Percentiles rank a stretch among this genome's conserved stretches.
phyloP scores from a whole-genome alignment of 1,284 basidiomycete species.

The Cutaneotrichosporon sp. region DNA sequence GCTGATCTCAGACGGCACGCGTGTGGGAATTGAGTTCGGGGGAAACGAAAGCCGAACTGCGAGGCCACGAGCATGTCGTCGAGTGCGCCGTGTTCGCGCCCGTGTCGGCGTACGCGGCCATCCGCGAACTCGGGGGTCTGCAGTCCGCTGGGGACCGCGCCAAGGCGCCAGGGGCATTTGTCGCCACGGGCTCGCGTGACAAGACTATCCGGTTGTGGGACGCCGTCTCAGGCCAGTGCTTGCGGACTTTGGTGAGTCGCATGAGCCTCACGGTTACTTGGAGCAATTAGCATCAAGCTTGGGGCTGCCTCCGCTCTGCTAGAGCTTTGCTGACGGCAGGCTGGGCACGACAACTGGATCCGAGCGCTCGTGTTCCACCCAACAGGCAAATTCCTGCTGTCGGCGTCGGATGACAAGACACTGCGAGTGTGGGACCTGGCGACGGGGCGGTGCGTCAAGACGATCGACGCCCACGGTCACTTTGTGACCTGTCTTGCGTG shows the following conservation, averaged over 20 bases:
- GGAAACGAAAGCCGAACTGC: constrained; percentile 72
- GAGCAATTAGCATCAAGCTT: too few species aligned
- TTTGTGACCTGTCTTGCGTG: constrained; percentile 78
- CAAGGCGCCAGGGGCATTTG: constrained; percentile 54
- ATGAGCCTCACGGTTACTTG: too few species aligned
- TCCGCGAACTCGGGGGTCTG: constrained; percentile 67
- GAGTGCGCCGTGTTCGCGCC: constrained; percentile 81
- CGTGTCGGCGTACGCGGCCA: constrained; percentile 62
- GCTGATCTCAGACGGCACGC: constrained; percentile 61
- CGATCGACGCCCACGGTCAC: constrained; percentile 76
- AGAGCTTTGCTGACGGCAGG: constrained; percentile 49
- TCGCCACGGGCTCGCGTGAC: constrained; percentile 78
- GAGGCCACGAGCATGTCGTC: constrained; percentile 83
- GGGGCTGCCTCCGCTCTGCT: too few species aligned
- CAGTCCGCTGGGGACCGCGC: constrained; percentile 38
- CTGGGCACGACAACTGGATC: constrained; percentile 79
- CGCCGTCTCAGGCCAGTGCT: constrained; percentile 64
- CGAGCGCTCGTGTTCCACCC: constrained; percentile 78
- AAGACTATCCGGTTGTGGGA: constrained; percentile 88
- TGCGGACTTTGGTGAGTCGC: constrained; percentile 58
- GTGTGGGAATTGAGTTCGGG: constrained; percentile 73
- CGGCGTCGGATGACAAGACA: constrained; percentile 85
- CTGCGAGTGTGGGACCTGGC: constrained; percentile 81
- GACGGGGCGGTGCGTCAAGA: constrained; percentile 70
- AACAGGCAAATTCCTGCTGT: constrained; percentile 75